phyloP scores from a whole-genome alignment of 1,284 basidiomycete species.

The Ustilago shanxiensis region DNA sequence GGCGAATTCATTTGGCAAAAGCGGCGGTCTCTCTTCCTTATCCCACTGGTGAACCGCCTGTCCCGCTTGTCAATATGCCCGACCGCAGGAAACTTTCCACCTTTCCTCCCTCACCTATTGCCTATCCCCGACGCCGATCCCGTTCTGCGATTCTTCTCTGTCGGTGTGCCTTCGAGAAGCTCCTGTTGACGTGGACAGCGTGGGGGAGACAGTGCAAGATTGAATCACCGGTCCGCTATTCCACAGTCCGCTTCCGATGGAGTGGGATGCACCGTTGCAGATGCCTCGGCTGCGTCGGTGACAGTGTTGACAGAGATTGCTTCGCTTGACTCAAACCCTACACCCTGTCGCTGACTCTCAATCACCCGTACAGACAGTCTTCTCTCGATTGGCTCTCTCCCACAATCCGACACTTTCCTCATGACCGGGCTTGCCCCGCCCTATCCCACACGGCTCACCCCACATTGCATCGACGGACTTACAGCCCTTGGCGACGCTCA shows the following conservation, averaged over 20 bases:
- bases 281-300: no score
- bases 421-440: not conserved
- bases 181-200: not conserved
- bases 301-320: no score
- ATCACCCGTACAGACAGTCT: not conserved
- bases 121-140: not conserved
- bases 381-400: not conserved
- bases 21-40: not conserved
- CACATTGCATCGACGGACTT: no score
- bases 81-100: not conserved
- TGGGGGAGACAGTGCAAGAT: not conserved
- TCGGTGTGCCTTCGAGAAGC: not conserved
- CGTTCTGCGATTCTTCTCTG: not conserved
- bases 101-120: not conserved
- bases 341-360: no score
- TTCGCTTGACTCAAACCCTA: no score
- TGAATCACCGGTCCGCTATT: not conserved
- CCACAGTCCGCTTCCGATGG: not conserved
- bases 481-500: not conserved
- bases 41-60: not conserved
- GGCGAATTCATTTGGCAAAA: not conserved
- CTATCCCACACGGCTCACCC: no score
- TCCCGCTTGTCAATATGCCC: slow-evolving; percentile 5
- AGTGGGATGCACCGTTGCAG: no score
- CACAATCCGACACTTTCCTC: not conserved